Conservation (phyloP, 2,329 filamentous ascomycete genomes). For the Lecanicillium sp. region DNA sequence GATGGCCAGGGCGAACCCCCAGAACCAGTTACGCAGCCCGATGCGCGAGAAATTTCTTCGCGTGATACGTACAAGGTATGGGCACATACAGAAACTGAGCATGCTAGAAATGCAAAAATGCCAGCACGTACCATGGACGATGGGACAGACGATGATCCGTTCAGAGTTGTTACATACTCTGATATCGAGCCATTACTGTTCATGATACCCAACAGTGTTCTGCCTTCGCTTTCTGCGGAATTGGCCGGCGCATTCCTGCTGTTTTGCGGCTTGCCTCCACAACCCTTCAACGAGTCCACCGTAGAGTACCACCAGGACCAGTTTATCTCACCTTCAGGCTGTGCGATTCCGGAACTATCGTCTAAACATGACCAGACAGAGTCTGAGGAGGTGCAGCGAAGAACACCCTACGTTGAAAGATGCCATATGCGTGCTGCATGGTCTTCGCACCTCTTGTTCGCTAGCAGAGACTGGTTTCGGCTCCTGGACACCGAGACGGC, state of each 20-base stretch:
- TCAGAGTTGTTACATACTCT: conserved; percentile 69
- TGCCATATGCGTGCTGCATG: neutral
- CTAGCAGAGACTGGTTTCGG: conserved; percentile 1
- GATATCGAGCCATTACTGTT: conserved; percentile 63
- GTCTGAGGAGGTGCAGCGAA: conserved; percentile 2
- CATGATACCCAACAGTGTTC: conserved; percentile 31
- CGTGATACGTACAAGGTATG: conserved; percentile 43
- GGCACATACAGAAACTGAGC: conserved; percentile 46
- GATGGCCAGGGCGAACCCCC: conserved; percentile 31
- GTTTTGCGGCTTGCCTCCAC: conserved; percentile 58
- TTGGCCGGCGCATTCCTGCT: conserved; percentile 64
- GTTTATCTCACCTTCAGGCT: conserved; percentile 14
- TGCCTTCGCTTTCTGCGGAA: conserved; percentile 28
- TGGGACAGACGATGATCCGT: conserved; percentile 70
- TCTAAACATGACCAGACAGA: conserved; percentile 9
- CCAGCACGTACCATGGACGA: conserved; percentile 73
- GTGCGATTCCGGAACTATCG: conserved; percentile 3
- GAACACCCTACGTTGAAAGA: conserved; percentile 2
- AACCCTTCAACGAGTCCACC: conserved; percentile 20
- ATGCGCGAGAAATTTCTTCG: conserved; percentile 15
- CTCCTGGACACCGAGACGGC: neutral
- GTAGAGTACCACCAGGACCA: conserved; percentile 22
- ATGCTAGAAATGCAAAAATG: conserved; percentile 38
- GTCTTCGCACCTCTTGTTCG: neutral
- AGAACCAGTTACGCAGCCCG: conserved; percentile 19